These are phyloP conservation scores for Podaxis mareebaensis DNA, from an alignment of 768 basidiomycete species.

Conservation along the genomic window DNA sequence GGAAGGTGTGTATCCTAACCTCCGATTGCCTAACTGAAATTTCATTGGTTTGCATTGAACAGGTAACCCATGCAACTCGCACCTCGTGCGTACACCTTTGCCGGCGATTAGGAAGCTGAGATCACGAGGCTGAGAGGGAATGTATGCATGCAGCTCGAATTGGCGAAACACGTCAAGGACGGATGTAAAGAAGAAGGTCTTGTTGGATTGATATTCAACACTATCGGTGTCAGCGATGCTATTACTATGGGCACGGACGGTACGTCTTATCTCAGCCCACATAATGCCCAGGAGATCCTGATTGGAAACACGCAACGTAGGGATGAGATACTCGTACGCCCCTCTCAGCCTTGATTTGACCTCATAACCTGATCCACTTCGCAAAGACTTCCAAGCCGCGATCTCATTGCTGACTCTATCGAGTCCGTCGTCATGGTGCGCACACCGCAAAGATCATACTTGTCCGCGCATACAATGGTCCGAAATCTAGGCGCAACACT, in stretches of 20 bases:
- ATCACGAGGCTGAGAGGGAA: not conserved
- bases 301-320: slow-evolving; percentile 34
- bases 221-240: slow-evolving; percentile 82
- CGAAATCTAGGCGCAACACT: slow-evolving; percentile 70
- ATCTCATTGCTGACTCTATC: slow-evolving; percentile 88
- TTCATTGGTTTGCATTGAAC: not conserved
- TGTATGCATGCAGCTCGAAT: slow-evolving; percentile 57
- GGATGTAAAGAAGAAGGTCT: slow-evolving; percentile 82
- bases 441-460: slow-evolving; percentile 26
- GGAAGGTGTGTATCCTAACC: slow-evolving; percentile 60
- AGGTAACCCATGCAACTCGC: slow-evolving; percentile 88
- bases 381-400: slow-evolving; percentile 76
- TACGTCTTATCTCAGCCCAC: slow-evolving; percentile 25
- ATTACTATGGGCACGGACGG: slow-evolving; percentile 91
- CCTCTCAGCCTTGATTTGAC: not conserved
- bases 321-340: slow-evolving; percentile 87
- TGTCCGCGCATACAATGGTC: not conserved
- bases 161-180: slow-evolving; percentile 77
- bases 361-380: not conserved
- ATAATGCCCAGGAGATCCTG: not conserved
- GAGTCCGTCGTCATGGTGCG: slow-evolving; percentile 46
- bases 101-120: not conserved
- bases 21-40: not conserved
- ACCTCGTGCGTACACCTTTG: slow-evolving; percentile 52
- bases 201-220: slow-evolving; percentile 82